Base-by-base conservation (phyloP, 805 yeast species). In the Clavispora carvajalis region DNA sequence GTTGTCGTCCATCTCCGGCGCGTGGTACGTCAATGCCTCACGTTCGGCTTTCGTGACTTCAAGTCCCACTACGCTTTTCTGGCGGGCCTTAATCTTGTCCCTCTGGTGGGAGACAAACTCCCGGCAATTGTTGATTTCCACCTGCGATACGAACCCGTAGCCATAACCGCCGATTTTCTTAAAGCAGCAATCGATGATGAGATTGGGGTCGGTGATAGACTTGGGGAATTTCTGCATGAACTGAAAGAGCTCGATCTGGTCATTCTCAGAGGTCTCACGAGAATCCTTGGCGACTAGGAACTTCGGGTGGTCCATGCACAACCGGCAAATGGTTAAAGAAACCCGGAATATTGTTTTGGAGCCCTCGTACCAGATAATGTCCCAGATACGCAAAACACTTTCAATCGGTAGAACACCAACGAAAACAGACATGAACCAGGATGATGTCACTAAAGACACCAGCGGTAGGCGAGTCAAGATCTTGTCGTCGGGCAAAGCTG, bases 351-450 rank as follows among this genome's bases (percentile, higher is more conserved):
- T 68, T 9, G 93, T 77, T 54, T 86, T 86, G 1, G 95, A 82
- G 22, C 88, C 96, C 58, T 91, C 98, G 56, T 85, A 88, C 70
- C 95, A 90, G 37, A 91, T 64, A 46, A 95, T 86, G 62, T 93
- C 99, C 98, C 99, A 91, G 0, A 93, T 82, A 41, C 98, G 67
- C 33, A 93, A 66, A 7, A 88, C 83, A 0, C 95, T 77, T 55
- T 93, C 98, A 17, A 88, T 79, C 0, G 99, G 99, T 19, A 93
- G 62, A 1, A 83, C 79, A 0, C 95, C 96, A 25, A 93, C 88
- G 62, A 85, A 93, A n/a, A 87, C 77, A 53, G 96, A 85, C 98
- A 93, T 91, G 57, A 93, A 93, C 99, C 99, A 93, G 40, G 95
- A 81, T 0, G 96, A 91, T 1, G 98, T 93, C 50, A 95, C 93